Evolutionary conservation across 495 filamentous ascomycete species (phyloP).

Genomic region (Penicillium bialowiezense): DNA sequence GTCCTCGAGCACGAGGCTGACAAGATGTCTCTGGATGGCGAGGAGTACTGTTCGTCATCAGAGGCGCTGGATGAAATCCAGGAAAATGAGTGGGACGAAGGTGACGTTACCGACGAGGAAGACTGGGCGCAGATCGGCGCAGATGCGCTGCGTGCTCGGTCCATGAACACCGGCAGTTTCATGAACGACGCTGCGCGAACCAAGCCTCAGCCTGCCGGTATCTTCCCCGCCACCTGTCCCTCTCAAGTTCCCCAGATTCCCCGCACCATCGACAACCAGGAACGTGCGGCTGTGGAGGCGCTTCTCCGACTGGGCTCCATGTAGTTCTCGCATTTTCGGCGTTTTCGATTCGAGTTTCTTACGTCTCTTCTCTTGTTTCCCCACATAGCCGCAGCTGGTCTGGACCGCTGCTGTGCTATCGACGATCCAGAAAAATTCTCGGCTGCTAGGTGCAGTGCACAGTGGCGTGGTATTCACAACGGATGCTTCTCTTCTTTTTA

Average conservation of each 20-base stretch:
- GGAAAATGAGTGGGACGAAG: conserved; percentile 65
- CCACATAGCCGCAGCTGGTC: conserved; percentile 30
- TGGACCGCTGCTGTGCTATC: conserved; percentile 23
- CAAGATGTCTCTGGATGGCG: conserved; percentile 91
- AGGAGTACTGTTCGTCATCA: conserved; percentile 69
- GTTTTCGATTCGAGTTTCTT: conserved; percentile 16
- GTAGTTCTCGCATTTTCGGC: conserved; percentile 54
- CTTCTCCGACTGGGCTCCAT: conserved; percentile 82
- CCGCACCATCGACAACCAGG: conserved; percentile 43
- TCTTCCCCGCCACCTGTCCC: conserved; percentile 37
- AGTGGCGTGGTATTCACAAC: conserved; percentile 7
- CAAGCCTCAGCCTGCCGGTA: conserved; percentile 39
- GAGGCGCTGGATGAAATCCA: conserved; percentile 64
- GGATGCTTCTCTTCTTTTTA: conserved; percentile 6
- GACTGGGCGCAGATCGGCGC: conserved; percentile 93
- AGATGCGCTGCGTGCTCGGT: conserved; percentile 73
- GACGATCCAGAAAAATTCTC: conserved; percentile 12
- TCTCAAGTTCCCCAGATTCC: conserved; percentile 35
- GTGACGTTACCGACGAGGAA: conserved; percentile 93
- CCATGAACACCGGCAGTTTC: conserved; percentile 47
- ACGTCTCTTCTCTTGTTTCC: conserved; percentile 3
- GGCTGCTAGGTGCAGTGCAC: conserved; percentile 11
- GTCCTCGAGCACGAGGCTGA: conserved; percentile 88
- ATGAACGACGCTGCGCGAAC: conserved; percentile 22
- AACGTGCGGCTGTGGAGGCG: conserved; percentile 82